phyloP scores from a whole-genome alignment of 345 rosid genomes.

The Carallia pectinifolia region DNA sequence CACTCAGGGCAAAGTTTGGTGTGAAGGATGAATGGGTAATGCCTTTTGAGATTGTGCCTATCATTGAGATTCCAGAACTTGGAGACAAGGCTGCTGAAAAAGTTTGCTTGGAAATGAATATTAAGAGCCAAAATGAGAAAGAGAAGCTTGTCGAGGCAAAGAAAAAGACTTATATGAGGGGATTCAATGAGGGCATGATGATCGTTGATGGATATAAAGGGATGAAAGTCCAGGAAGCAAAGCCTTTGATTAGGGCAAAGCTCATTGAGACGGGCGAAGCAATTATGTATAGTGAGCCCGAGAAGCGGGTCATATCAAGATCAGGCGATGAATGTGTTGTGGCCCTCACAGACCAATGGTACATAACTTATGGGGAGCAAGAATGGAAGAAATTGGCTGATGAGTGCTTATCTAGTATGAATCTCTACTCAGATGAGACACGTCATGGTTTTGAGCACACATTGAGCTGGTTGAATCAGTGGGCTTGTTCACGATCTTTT shows the following conservation, averaged over 20 bases:
- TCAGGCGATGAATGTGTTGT: slow-evolving; percentile 99
- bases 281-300: slow-evolving; percentile 84
- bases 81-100: slow-evolving; percentile 90
- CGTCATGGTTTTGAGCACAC: slow-evolving; percentile 89
- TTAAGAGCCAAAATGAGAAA: slow-evolving; percentile 89
- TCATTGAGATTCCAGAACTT: slow-evolving; percentile 75
- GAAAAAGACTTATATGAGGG: slow-evolving; percentile 80
- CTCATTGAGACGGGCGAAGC: slow-evolving; percentile 76
- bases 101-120: slow-evolving; percentile 76
- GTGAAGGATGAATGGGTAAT: slow-evolving; percentile 86
- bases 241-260: slow-evolving; percentile 63
- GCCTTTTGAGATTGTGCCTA: slow-evolving; percentile 72
- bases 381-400: slow-evolving; percentile 77
- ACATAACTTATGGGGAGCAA: slow-evolving; percentile 78
- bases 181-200: slow-evolving; percentile 83
- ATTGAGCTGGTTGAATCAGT: slow-evolving; percentile 90
- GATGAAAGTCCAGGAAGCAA: slow-evolving; percentile 74
- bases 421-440: slow-evolving; percentile 79
- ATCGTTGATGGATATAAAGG: slow-evolving; percentile 74
- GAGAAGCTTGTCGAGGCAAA: slow-evolving; percentile 91
- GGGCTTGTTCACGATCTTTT: slow-evolving; percentile 99
- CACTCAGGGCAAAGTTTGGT: slow-evolving; percentile 63
- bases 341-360: slow-evolving; percentile 99
- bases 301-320: slow-evolving; percentile 87
- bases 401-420: slow-evolving; percentile 79